Evolutionary conservation across 1,284 basidiomycete species (phyloP).

Genomic region (Fistulinella cinereoalba): DNA sequence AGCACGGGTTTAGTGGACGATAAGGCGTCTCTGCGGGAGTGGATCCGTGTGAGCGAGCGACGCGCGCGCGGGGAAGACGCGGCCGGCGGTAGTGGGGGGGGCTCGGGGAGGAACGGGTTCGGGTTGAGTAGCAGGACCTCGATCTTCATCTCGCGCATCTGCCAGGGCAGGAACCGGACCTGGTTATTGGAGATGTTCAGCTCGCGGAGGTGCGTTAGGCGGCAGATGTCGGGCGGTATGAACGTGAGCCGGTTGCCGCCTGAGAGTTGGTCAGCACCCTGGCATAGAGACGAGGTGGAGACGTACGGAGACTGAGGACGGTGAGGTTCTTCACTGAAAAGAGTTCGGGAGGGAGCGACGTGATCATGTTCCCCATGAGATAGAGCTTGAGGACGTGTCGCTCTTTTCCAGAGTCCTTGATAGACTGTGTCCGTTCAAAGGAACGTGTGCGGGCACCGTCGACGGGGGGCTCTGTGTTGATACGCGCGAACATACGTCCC

Average conservation of each 20-base stretch:
- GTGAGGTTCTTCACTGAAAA: conserved; percentile 30
- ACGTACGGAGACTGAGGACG: conserved; percentile 33
- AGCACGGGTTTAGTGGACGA: conserved; percentile 18
- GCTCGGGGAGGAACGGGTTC: conserved; percentile 54
- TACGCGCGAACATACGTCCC: conserved; percentile 16
- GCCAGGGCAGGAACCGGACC: conserved; percentile 60
- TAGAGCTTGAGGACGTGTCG: conserved; percentile 34
- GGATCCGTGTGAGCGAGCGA: conserved; percentile 17
- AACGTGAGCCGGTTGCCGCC: conserved; percentile 47
- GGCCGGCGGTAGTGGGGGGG: conserved; percentile 13
- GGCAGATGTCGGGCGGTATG: conserved; percentile 64
- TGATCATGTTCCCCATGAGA: conserved; percentile 28
- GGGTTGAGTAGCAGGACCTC: conserved; percentile 46
- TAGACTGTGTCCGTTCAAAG: conserved; percentile 31
- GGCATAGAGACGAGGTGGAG: no score
- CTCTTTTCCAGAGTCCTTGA: conserved; percentile 33
- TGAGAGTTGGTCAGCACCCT: conserved; percentile 10
- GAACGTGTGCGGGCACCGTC: conserved; percentile 22
- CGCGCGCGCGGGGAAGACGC: conserved; percentile 8
- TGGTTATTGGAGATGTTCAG: conserved; percentile 63
- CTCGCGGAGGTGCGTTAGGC: conserved; percentile 51
- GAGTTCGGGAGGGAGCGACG: conserved; percentile 26
- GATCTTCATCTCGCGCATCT: conserved; percentile 56
- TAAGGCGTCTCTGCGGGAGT: conserved; percentile 21
- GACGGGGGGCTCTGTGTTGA: conserved; percentile 25